A percentile compares a stretch with the other conserved stretches of the same genome.
Conservation (phyloP, 768 basidiomycete species). For the Podaxis sp. region DNA sequence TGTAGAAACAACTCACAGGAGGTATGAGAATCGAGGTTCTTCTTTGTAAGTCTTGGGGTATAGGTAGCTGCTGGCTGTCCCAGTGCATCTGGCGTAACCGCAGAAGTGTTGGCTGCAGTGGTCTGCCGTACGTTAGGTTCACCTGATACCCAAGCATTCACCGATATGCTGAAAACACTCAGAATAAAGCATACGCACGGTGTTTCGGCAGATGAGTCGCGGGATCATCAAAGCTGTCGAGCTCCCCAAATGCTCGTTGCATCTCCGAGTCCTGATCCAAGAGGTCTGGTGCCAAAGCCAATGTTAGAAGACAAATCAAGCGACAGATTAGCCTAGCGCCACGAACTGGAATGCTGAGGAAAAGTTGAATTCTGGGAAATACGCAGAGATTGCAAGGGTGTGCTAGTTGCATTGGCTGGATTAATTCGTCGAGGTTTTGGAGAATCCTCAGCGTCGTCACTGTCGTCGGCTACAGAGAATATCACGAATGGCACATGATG, state of each 20-base stretch:
- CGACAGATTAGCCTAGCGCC: neutral
- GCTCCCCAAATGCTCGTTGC: constrained; percentile 55
- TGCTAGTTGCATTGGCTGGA: constrained; percentile 50
- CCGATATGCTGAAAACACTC: neutral
- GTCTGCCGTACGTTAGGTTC: neutral
- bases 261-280: constrained; percentile 70
- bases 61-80: neutral
- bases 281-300: constrained; percentile 40
- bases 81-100: neutral
- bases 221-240: constrained; percentile 49
- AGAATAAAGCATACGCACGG: constrained; percentile 15
- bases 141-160: constrained; percentile 5
- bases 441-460: constrained; percentile 36
- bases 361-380: constrained; percentile 46
- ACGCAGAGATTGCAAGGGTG: constrained; percentile 51
- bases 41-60: neutral
- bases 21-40: neutral
- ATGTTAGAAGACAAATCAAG: constrained; percentile 13
- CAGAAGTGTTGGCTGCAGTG: neutral
- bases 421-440: constrained; percentile 32
- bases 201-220: constrained; percentile 9
- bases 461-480: constrained; percentile 23
- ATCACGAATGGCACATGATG: neutral
- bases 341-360: constrained; percentile 55
- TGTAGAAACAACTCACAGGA: neutral